Percentiles rank a stretch among this genome's conserved stretches.
phyloP scores from a whole-genome alignment of 2,329 filamentous ascomycete genomes.

The Kalmusia sp. region DNA sequence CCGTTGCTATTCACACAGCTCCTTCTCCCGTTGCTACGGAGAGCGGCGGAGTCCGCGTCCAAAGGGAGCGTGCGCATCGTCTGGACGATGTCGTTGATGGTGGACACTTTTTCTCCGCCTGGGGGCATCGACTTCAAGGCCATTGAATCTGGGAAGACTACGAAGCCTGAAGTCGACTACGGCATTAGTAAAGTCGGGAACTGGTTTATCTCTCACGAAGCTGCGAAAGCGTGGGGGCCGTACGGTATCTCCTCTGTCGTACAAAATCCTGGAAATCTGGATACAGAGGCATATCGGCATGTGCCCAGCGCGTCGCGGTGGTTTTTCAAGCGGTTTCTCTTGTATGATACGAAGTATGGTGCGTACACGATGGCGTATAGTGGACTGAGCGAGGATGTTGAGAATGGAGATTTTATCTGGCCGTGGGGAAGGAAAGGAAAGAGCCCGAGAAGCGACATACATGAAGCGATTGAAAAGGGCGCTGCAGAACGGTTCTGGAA shows the following conservation, averaged over 20 bases:
- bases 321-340: conserved; percentile 1
- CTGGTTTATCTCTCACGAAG: conserved; percentile 19
- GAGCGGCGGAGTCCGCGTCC: conserved; percentile 29
- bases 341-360: conserved; percentile 14
- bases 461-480: conserved; percentile 45
- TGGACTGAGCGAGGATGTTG: conserved; percentile 11
- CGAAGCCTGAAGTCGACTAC: conserved; percentile 14
- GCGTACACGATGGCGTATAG: conserved; percentile 17
- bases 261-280: conserved; percentile 48
- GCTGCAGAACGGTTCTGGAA: conserved; percentile 51
- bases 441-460: conserved; percentile 35
- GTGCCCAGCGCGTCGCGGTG: not conserved
- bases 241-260: conserved; percentile 16
- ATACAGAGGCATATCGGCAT: conserved; percentile 47
- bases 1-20: conserved; percentile 47
- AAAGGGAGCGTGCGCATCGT: conserved; percentile 42
- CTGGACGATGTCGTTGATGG: conserved; percentile 27
- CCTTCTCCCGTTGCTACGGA: conserved; percentile 40
- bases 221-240: conserved; percentile 12
- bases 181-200: conserved; percentile 21
- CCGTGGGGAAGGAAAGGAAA: conserved; percentile 53
- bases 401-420: conserved; percentile 50
- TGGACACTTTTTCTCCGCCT: conserved; percentile 8
- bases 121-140: conserved; percentile 8
- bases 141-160: conserved; percentile 10